Evolutionary conservation across 139 green algal genomes (phyloP), one percentile per base, ranked within the genome.

Genomic region (Zygnema cylindricum): DNA sequence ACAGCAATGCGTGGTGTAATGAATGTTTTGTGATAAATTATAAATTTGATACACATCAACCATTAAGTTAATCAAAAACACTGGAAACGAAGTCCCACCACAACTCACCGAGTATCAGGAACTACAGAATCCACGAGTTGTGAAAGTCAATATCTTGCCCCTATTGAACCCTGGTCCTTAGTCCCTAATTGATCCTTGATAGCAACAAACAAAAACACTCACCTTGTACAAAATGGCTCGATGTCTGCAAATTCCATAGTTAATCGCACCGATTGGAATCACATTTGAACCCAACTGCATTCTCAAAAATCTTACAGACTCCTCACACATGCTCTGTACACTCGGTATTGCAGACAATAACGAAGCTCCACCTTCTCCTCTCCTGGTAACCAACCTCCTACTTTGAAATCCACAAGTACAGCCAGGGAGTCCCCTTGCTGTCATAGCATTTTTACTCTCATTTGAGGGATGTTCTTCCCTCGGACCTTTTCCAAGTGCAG

Each of bases 171-270:
- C n/a, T n/a, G n/a, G n/a, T n/a, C n/a, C n/a, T n/a, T n/a, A n/a
- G n/a, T n/a, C n/a, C n/a, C n/a, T n/a, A n/a, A n/a, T n/a, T n/a
- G n/a, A n/a, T n/a, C n/a, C n/a, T n/a, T n/a, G n/a, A n/a, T n/a
- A n/a, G n/a, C n/a, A n/a, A n/a, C n/a, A n/a, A n/a, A n/a, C n/a
- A n/a, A n/a, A n/a, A n/a, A n/a, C n/a, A n/a, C 11, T 16, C 21
- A 87, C 39, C 81, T 89, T 89, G 71, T 69, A 85, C 32, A 89
- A 54, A 71, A 89, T 89, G 23, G 83, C 83, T 49, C 83, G 83
- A 33, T 89, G 83, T 16, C 83, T 43, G 39, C 83, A 89, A 69
- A 89, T 88, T 1, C 83, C 83, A 88, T 57, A 88, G 30, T 36
- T 36, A 35, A 89, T 41, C 32, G 83, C 83, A 35, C 83, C 83